Evolutionary conservation across 2,329 filamentous ascomycete species (phyloP).

Genomic region (Myriangium duriaei): DNA sequence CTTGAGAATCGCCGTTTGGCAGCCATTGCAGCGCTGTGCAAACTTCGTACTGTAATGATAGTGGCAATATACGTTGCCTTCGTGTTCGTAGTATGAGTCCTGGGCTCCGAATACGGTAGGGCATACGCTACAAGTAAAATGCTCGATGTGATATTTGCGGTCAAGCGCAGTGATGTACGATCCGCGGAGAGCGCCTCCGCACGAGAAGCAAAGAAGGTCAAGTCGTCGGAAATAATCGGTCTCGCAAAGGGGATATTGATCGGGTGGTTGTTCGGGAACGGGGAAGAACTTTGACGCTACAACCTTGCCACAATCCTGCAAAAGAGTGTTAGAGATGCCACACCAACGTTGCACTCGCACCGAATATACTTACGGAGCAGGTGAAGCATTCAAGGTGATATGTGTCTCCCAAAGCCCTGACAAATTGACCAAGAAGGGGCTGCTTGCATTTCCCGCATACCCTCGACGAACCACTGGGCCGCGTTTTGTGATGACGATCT

Average conservation of each 20-base stretch:
- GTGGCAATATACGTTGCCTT: conserved; percentile 91
- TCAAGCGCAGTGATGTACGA: conserved; percentile 98
- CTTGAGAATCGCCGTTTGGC: conserved; percentile 92
- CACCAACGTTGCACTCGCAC: conserved; percentile 15
- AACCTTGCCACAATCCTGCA: conserved; percentile 89
- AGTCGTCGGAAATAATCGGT: conserved; percentile 93
- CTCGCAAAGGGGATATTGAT: conserved; percentile 91
- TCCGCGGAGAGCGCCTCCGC: conserved; percentile 80
- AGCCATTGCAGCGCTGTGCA: conserved; percentile 90
- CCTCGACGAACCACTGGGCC: conserved; percentile 26
- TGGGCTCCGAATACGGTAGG: conserved; percentile 96
- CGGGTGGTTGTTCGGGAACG: conserved; percentile 76
- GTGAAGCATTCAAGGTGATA: conserved; percentile 98
- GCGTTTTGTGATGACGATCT: conserved; percentile 22
- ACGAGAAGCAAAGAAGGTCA: conserved; percentile 81
- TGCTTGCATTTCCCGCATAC: conserved; percentile 75
- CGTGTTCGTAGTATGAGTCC: conserved; percentile 98
- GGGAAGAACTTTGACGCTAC: conserved; percentile 99
- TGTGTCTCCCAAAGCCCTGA: conserved; percentile 81
- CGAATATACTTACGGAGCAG: conserved; percentile 59
- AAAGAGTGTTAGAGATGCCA: conserved; percentile 17
- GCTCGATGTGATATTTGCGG: conserved; percentile 96
- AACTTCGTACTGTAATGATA: conserved; percentile 98
- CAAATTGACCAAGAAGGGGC: conserved; percentile 85
- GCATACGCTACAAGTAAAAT: conserved; percentile 96